These are phyloP conservation scores for Prinsepia uniflora DNA, from an alignment of 306 rosid species.

Conservation along the genomic window DNA sequence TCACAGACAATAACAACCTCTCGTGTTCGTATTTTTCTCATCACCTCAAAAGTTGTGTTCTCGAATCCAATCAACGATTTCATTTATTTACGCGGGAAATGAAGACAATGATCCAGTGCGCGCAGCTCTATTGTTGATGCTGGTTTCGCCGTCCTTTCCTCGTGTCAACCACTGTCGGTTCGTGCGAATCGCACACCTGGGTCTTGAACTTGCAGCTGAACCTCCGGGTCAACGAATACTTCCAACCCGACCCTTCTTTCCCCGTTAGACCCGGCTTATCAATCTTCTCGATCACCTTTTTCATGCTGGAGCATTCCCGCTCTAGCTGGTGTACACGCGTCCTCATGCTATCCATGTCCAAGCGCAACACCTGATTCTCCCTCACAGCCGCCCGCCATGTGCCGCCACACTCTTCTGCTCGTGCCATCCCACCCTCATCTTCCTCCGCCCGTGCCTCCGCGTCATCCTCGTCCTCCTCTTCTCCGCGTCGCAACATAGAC, in stretches of 20 bases:
- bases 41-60: not conserved
- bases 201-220: constrained; percentile 92
- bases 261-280: constrained; percentile 41
- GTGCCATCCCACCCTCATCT: constrained; percentile 18
- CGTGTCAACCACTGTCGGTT: constrained; percentile 58
- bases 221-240: constrained; percentile 50
- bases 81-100: not conserved
- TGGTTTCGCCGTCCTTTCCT: constrained; percentile 56
- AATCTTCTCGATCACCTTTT: constrained; percentile 62
- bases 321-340: constrained; percentile 96
- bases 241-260: constrained; percentile 33
- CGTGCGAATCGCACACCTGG: constrained; percentile 92
- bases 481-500: constrained; percentile 38
- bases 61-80: not conserved
- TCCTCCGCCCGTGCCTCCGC: constrained; percentile 25
- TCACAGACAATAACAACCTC: not conserved
- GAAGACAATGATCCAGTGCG: not conserved
- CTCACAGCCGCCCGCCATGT: constrained; percentile 81
- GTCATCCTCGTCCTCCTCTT: constrained; percentile 7
- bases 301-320: constrained; percentile 90
- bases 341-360: constrained; percentile 99
- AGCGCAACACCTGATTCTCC: constrained; percentile 92
- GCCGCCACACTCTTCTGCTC: constrained; percentile 19
- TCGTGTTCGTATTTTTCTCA: not conserved
- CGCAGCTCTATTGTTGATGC: constrained; percentile 37